Evolutionary conservation across 2,329 filamentous ascomycete genomes (phyloP).

Genomic region (Chalaropsis thielavioides): DNA sequence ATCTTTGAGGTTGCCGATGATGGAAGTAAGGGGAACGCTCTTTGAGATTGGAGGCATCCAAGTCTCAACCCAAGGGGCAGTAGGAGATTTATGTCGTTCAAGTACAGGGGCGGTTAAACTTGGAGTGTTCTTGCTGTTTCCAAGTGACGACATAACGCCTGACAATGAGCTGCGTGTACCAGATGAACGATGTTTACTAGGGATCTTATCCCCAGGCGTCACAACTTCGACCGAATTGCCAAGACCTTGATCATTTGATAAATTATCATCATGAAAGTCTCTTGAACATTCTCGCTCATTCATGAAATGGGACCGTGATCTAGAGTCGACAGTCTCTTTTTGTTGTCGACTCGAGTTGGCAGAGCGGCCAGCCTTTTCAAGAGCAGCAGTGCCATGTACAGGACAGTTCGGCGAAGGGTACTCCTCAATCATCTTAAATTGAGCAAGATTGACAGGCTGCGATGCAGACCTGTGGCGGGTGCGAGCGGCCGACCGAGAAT

Average conservation of each 20-base stretch:
- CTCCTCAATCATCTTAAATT: conserved; percentile 17
- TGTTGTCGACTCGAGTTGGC: neutral
- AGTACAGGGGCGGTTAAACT: conserved; percentile 6
- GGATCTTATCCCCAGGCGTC: too few relatives aligned
- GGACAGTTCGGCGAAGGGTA: conserved; percentile 15
- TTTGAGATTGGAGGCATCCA: conserved; percentile 15
- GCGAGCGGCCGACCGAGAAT: neutral
- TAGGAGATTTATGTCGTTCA: neutral
- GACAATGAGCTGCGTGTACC: too few relatives aligned
- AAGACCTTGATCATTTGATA: too few relatives aligned
- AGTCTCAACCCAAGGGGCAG: conserved; percentile 12
- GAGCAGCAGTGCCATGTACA: conserved; percentile 10
- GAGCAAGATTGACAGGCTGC: conserved; percentile 9
- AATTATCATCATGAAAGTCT: too few relatives aligned
- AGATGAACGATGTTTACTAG: too few relatives aligned
- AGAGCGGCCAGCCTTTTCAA: neutral
- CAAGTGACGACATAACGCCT: neutral
- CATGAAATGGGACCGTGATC: neutral
- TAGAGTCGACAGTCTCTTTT: neutral
- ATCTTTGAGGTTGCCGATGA: neutral
- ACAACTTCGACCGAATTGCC: neutral
- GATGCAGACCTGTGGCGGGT: neutral
- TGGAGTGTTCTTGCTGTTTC: neutral
- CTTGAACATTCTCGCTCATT: neutral
- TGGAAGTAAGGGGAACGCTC: neutral